A percentile compares a stretch with the other conserved stretches of the same genome.
phyloP scores from a whole-genome alignment of 805 yeast species.

The Monosporozyma unispora region DNA sequence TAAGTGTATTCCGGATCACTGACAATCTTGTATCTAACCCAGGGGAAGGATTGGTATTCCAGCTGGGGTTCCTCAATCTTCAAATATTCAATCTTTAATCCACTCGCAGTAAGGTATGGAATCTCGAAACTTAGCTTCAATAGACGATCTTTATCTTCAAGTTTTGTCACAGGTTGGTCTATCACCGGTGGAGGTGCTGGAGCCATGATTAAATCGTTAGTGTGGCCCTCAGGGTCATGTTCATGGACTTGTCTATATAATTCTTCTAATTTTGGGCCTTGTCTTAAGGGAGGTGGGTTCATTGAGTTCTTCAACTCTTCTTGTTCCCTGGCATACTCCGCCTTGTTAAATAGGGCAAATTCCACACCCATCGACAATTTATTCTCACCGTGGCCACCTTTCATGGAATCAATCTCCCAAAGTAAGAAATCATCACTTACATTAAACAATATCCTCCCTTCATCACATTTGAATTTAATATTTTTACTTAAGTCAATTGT shows the following conservation, averaged over 20 bases:
- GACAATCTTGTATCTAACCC: constrained; percentile 56
- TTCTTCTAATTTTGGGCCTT: constrained; percentile 28
- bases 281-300: constrained; percentile 33
- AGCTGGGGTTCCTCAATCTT: constrained; percentile 56
- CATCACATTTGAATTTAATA: constrained; percentile 60
- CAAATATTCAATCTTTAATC: constrained; percentile 55
- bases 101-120: constrained; percentile 56
- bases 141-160: constrained; percentile 5
- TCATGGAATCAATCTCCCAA: constrained; percentile 64
- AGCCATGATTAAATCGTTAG: not conserved
- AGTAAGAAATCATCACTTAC: constrained; percentile 59
- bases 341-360: constrained; percentile 30
- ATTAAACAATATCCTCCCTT: constrained; percentile 63
- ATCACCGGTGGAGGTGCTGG: not conserved
- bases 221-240: constrained; percentile 6
- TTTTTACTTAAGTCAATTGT: constrained; percentile 38
- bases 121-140: constrained; percentile 52
- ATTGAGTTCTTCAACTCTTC: constrained; percentile 25
- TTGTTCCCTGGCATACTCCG: constrained; percentile 15
- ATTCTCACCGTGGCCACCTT: constrained; percentile 45
- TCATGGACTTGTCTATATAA: constrained; percentile 26
- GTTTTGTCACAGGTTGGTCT: not conserved
- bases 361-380: constrained; percentile 46
- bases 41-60: constrained; percentile 63
- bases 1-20: constrained; percentile 34